A percentile compares a stretch with the other conserved stretches of the same genome.
Conservation (phyloP, 169 alveolate species). For the Plasmodium chabaudi region DNA sequence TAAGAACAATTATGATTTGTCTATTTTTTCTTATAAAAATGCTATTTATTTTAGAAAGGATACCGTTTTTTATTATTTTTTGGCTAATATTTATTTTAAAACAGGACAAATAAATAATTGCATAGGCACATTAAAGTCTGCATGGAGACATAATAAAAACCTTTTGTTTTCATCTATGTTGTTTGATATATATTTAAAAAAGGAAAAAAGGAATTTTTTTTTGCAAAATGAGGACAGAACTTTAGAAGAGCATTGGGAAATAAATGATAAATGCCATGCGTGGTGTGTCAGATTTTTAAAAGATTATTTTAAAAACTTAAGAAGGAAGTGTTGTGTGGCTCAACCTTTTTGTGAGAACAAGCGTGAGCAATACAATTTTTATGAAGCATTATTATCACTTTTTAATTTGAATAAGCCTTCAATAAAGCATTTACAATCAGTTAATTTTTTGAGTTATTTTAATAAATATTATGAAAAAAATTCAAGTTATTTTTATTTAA, state of each 20-base stretch:
- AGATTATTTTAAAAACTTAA: constrained; percentile 21
- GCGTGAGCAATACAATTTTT: neutral
- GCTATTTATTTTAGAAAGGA: constrained; percentile 28
- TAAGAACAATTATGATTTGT: constrained; percentile 25
- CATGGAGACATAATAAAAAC: constrained; percentile 32
- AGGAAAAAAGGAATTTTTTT: neutral
- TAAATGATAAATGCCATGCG: constrained; percentile 14
- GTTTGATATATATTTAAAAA: constrained; percentile 11
- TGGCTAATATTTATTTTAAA: constrained; percentile 38
- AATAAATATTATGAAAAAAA: constrained; percentile 18
- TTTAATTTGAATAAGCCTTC: neutral
- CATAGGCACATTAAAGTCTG: constrained; percentile 30
- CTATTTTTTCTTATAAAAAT: constrained; percentile 47
- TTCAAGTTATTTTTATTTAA: constrained; percentile 46
- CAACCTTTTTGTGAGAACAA: neutral
- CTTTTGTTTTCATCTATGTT: constrained; percentile 11
- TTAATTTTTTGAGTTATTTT: constrained; percentile 7
- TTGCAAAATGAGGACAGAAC: constrained; percentile 2
- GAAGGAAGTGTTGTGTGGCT: neutral
- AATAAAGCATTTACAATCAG: too few species aligned
- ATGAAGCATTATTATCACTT: neutral
- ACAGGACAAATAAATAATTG: constrained; percentile 32
- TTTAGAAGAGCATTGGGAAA: neutral
- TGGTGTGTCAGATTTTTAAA: constrained; percentile 55
- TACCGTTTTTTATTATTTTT: constrained; percentile 18